Evolutionary conservation across 257 asterid species (phyloP), one percentile per base, ranked within the genome.

Genomic region (Scutellaria baicalensis): DNA sequence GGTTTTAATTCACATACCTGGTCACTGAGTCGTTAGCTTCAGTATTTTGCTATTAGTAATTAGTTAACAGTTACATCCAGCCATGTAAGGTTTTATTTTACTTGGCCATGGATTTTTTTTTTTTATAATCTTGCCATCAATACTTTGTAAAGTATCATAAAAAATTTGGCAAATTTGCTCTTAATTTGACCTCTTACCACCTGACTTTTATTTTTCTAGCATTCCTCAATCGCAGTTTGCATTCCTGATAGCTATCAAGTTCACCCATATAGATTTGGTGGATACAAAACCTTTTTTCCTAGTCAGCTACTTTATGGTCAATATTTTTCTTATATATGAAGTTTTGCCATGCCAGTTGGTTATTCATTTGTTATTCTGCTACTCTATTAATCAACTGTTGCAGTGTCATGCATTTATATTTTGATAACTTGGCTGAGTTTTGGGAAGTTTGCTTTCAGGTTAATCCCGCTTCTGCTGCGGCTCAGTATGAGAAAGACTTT

Each of bases 401-500:
- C 55, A 16, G 69, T 31, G 35, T 17, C 14, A 43, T 54, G 17
- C 51, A 27, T 68, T 55, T 59, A n/a, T 62, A 35, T 42, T 64
- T 64, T 4, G n/a, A 64, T 72, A 20, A 66, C 71, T 21, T 77
- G 64, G 44, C 79, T 78, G 74, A 80, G 27, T 61, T 64, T 68
- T 69, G 48, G 23, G 70, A 59, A 69, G 9, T 74, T 51, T 77
- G 59, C 57, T 71, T 83, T 77, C 87, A 94, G 99, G 89, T 81
- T 73, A 86, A 89, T 80, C 91, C 97, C 49, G 85, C 74, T 81
- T 81, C 97, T 76, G 86, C 96, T 74, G 97, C 94, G 64, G 79
- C 79, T 27, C 99, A 83, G 72, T 90, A 86, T 86, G 98, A 94
- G 79, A 92, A 81, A 81, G 99, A 92, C 75, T 94, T 94, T 74